Evolutionary conservation across 2,329 filamentous ascomycete species (phyloP), one percentile per base, ranked within the genome.

Genomic region (Fusarium anguioides): DNA sequence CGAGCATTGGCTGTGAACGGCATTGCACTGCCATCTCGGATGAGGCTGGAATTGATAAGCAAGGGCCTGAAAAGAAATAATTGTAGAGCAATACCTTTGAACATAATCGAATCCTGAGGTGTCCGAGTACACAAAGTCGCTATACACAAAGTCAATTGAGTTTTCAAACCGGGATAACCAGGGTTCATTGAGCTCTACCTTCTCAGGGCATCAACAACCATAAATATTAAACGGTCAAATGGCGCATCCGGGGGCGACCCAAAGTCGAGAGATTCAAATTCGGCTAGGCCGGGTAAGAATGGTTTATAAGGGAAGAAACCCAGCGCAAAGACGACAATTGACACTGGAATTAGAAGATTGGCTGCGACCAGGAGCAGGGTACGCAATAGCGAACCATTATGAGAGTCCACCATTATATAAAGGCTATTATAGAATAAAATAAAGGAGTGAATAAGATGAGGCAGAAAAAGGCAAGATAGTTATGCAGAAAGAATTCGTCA

Each of bases 241-340:
- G 91, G 89, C 31, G 92, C 86, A 46, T 83, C 79, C 5, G 91
- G 89, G 8, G 84, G 84, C 44, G 79, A 74, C 20, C 82, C 88
- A 80, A 86, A 83, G 44, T 83, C 80, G 26, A 86, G 75, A 47
- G 84, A 74, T 64, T 87, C 85, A 78, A 89, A 91, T 65, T 86
- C 82, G 11, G 96, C 94, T 44, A 97, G 82, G 6, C 96, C 96
- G 12, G 94, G 89, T 45, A 99, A 84, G 69, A 97, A 91, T 4
- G 96, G 94, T 75, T 99, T 99, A 80, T 98, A 97, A 9, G 96
- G 96, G 75, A 99, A 99, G 84, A 99, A 99, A 15, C 96, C 95
- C 29, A 89, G 87, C 24, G 92, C 94, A 78, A 98, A 98, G 67
- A 91, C 79, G 52, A 91, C 71, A 66, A 94, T 87, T 44, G 93